These are phyloP conservation scores for Candida insectalens DNA, from an alignment of 805 yeast species.

Conservation along the genomic window DNA sequence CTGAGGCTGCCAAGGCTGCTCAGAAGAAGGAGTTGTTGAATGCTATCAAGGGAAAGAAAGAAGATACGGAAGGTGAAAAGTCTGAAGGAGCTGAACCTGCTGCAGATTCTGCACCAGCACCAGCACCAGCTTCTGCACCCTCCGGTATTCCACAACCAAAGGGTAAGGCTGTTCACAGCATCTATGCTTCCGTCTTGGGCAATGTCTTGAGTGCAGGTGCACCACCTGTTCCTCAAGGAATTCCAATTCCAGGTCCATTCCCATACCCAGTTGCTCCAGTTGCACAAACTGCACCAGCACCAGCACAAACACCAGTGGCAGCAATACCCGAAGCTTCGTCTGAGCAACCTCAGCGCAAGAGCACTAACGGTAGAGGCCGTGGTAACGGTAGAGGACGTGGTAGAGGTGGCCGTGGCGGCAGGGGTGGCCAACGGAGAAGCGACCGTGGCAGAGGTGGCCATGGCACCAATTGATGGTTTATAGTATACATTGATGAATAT, in stretches of 20 bases:
- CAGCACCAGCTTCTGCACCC: conserved; percentile 2
- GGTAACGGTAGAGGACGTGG: conserved; percentile 2
- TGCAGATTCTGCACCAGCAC: background rate
- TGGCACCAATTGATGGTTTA: background rate
- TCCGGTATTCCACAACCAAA: conserved; percentile 4
- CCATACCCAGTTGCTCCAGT: too few species aligned
- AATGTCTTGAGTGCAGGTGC: conserved; percentile 9
- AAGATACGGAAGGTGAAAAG: conserved; percentile 6
- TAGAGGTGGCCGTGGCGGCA: conserved; percentile 12
- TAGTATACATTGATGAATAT: background rate
- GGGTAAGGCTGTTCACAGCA: conserved; percentile 13
- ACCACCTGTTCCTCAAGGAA: background rate
- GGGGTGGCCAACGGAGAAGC: conserved; percentile 1
- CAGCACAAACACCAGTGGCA: conserved; percentile 2
- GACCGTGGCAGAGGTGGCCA: background rate
- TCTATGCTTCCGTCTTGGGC: conserved; percentile 21
- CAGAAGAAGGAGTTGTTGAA: conserved; percentile 30
- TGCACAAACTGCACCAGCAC: too few species aligned
- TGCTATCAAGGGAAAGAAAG: conserved; percentile 31
- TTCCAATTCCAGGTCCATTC: conserved; percentile 5
- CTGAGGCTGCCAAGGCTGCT: conserved; percentile 1
- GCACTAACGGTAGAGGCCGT: background rate
- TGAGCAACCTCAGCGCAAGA: too few species aligned
- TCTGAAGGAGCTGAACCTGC: background rate
- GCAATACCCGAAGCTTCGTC: too few species aligned